Conservation (phyloP, 169 alveolate genomes). For the Cryptosporidium sp. region DNA sequence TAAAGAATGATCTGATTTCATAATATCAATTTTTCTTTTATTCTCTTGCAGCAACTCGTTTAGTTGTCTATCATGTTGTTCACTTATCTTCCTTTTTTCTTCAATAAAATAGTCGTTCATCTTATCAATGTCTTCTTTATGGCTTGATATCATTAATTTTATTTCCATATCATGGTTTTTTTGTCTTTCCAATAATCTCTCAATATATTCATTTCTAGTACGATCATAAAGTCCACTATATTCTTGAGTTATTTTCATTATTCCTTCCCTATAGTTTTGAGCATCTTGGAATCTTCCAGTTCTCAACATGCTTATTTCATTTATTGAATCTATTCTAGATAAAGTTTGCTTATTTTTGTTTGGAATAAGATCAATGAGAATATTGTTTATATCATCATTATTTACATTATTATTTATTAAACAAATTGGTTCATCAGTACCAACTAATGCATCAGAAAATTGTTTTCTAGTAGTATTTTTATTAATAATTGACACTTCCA, state of each 20-base stretch:
- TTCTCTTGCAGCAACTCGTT: conserved; percentile 55
- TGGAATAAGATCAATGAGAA: conserved; percentile 2
- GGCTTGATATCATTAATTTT: conserved; percentile 65
- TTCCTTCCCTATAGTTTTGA: conserved; percentile 70
- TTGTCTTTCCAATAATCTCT: conserved; percentile 61
- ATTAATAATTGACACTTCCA: not conserved
- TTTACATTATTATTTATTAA: not conserved
- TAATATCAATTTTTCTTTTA: conserved; percentile 61
- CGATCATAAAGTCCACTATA: conserved; percentile 69
- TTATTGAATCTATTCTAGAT: conserved; percentile 48
- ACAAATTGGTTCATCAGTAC: conserved; percentile 15
- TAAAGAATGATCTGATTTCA: conserved; percentile 64
- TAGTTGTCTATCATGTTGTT: conserved; percentile 62
- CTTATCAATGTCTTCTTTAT: conserved; percentile 69
- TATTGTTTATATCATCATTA: conserved; percentile 7
- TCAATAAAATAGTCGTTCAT: conserved; percentile 71
- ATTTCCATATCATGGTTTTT: conserved; percentile 73
- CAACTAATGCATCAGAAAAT: not conserved
- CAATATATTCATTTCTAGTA: conserved; percentile 72
- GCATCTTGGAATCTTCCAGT: conserved; percentile 72
- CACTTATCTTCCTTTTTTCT: conserved; percentile 58
- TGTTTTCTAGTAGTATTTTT: not conserved
- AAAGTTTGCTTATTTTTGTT: conserved; percentile 28
- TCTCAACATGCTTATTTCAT: conserved; percentile 52
- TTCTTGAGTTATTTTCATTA: conserved; percentile 73